Evolutionary conservation across 106 monocot species (phyloP).

Genomic region (Xerophyta viscosa): DNA sequence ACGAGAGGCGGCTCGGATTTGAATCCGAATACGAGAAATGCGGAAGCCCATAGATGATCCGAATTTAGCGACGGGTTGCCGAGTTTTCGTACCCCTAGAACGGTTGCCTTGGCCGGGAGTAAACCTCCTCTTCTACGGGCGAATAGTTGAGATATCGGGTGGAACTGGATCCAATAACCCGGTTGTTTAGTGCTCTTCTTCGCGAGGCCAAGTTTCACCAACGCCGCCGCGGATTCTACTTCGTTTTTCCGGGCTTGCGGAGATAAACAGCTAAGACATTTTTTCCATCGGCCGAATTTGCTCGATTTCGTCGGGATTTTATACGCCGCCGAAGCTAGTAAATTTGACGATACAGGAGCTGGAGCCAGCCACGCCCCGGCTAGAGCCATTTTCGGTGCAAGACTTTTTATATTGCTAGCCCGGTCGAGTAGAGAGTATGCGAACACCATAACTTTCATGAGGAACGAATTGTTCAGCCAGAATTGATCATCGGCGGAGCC

Average conservation of each 20-base stretch:
- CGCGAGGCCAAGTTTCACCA: conserved; percentile 62
- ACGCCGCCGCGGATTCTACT: conserved; percentile 44
- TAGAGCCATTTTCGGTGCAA: conserved; percentile 38
- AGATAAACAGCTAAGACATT: conserved; percentile 26
- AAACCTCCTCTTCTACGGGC: conserved; percentile 31
- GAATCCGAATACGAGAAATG: conserved; percentile 85
- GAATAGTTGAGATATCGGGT: conserved; percentile 23
- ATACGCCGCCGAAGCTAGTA: conserved; percentile 37
- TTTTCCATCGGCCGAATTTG: conserved; percentile 29
- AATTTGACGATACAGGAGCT: conserved; percentile 38
- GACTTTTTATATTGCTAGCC: conserved; percentile 20
- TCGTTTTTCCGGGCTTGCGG: conserved; percentile 35
- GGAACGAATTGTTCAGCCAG: conserved; percentile 35
- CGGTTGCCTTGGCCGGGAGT: conserved; percentile 40
- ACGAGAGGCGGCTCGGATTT: conserved; percentile 80
- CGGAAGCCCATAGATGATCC: conserved; percentile 79
- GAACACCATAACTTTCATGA: conserved; percentile 43
- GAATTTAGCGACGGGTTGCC: conserved; percentile 25
- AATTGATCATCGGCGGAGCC: conserved; percentile 30
- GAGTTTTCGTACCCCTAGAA: conserved; percentile 36
- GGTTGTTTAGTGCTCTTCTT: conserved; percentile 30
- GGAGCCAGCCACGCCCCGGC: conserved; percentile 61
- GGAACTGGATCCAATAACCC: conserved; percentile 39
- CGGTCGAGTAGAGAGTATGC: conserved; percentile 43
- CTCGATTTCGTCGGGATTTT: conserved; percentile 27